Evolutionary conservation across 2,329 filamentous ascomycete genomes (phyloP), one percentile per base, ranked within the genome.

Genomic region (Colletotrichum phormii): DNA sequence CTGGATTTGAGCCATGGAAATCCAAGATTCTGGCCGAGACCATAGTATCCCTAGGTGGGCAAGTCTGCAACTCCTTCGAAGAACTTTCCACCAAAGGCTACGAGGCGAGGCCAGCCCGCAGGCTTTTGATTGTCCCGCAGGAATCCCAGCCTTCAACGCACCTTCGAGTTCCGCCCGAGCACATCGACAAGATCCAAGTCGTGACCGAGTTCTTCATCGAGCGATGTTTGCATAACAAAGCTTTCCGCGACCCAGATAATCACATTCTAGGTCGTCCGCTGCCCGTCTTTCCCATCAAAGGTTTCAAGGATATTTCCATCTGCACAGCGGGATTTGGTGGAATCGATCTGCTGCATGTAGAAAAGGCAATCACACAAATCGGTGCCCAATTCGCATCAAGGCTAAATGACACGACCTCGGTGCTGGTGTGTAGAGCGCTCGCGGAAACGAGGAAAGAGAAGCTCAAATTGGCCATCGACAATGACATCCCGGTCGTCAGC

Each of bases 151-250:
- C 86, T 1, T 82, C 85, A 1, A 82, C 83, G 0, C 86, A 87
- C 58, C 88, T 82, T 9, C 77, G 76, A 9, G 70, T 79, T 9
- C 77, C 78, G 8, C 63, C 85, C 2, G 75, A 82, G 4, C 81
- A 81, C 5, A 80, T 84, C 59, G 84, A 83, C 24, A 75, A 81
- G 33, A 78, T 89, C 8, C 80, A 86, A 63, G 80, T 89, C 55
- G 91, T 97, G 37, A 98, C 95, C 12, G 95, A 98, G 79, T 97
- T 97, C 87, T 99, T 96, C 89, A 88, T 99, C 64, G 97, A 99
- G 83, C 90, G 91, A 60, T 98, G 96, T 80, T 85, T 99, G 51
- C 91, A 95, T 79, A 90, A 90, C 75, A 97, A 94, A 81, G 85
- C 84, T 31, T 89, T 96, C 76, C 86, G 94, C 59, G 86, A 93